Percentiles rank a stretch among this genome's conserved stretches.
These are phyloP conservation scores for Spathaspora girioi DNA, from an alignment of 805 yeast species.

Conservation along the genomic window DNA sequence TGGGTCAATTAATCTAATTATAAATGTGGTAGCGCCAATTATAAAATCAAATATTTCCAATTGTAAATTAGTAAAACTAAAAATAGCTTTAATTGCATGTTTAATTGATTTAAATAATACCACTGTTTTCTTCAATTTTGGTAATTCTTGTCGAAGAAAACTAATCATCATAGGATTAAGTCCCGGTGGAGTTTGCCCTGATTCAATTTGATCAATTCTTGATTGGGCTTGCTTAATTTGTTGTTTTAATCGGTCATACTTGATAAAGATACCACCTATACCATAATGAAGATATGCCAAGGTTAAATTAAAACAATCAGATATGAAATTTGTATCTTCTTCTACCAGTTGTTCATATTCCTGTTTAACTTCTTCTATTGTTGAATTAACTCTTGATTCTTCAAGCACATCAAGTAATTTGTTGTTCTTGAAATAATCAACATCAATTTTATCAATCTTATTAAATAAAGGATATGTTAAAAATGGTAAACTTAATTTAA, in stretches of 20 bases:
- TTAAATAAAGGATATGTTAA: constrained; percentile 55
- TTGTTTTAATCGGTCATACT: constrained; percentile 50
- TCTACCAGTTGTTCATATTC: constrained; percentile 44
- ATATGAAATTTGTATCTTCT: constrained; percentile 67
- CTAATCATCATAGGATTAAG: constrained; percentile 22
- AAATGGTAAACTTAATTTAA: constrained; percentile 80
- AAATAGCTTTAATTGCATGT: constrained; percentile 61
- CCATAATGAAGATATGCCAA: constrained; percentile 85
- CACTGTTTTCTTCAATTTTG: constrained; percentile 39
- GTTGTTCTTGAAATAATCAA: constrained; percentile 57
- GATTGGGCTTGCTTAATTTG: constrained; percentile 47
- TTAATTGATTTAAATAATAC: constrained; percentile 38
- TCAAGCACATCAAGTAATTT: constrained; percentile 63
- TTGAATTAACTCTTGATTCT: constrained; percentile 81
- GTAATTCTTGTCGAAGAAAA: constrained; percentile 38
- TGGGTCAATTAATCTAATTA: constrained; percentile 73
- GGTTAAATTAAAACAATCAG: constrained; percentile 82
- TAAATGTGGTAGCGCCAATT: constrained; percentile 70
- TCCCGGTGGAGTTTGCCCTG: constrained; percentile 22
- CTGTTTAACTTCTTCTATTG: constrained; percentile 63
- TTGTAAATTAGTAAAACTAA: constrained; percentile 55
- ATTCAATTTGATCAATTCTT: constrained; percentile 45
- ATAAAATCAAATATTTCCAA: constrained; percentile 71
- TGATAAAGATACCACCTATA: constrained; percentile 68
- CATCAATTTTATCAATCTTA: constrained; percentile 75